These are phyloP conservation scores for Schrenkiella parvula DNA, from an alignment of 345 rosid species.

Conservation along the genomic window DNA sequence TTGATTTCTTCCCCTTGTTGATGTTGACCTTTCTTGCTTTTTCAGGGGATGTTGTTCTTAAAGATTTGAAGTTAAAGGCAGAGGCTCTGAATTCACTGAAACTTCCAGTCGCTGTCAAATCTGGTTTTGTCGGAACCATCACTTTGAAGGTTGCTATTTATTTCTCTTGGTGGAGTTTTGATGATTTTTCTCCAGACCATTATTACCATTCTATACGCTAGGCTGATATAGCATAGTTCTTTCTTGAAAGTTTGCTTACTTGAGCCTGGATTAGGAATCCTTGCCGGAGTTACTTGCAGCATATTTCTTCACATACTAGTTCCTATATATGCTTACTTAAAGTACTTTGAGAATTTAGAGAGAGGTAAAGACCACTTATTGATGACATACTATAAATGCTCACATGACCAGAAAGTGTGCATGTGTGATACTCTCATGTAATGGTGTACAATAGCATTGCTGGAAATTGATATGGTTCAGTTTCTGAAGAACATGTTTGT, in stretches of 20 bases:
- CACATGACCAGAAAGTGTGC: conserved; percentile 6
- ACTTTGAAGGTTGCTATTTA: conserved; percentile 66
- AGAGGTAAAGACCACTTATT: conserved; percentile 4
- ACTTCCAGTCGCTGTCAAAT: conserved; percentile 94
- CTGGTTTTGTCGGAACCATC: conserved; percentile 93
- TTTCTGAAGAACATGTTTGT: background rate
- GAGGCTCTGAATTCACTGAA: conserved; percentile 90
- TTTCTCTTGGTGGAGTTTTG: background rate
- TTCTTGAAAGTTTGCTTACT: conserved; percentile 5
- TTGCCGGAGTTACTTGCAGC: conserved; percentile 1
- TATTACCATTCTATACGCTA: background rate
- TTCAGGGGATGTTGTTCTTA: conserved; percentile 94
- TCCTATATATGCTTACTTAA: background rate
- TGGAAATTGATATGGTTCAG: background rate
- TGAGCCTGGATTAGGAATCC: background rate
- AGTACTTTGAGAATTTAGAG: background rate
- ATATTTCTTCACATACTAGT: conserved; percentile 1
- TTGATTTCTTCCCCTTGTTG: background rate
- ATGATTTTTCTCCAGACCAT: background rate
- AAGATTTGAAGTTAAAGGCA: conserved; percentile 87
- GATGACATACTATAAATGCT: conserved; percentile 5
- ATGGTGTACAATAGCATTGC: conserved; percentile 1
- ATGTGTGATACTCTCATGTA: conserved; percentile 3
- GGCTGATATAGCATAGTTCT: background rate
- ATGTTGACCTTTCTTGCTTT: conserved; percentile 14